Evolutionary conservation across 805 yeast genomes (phyloP).

Genomic region (Starmerella davenportii): DNA sequence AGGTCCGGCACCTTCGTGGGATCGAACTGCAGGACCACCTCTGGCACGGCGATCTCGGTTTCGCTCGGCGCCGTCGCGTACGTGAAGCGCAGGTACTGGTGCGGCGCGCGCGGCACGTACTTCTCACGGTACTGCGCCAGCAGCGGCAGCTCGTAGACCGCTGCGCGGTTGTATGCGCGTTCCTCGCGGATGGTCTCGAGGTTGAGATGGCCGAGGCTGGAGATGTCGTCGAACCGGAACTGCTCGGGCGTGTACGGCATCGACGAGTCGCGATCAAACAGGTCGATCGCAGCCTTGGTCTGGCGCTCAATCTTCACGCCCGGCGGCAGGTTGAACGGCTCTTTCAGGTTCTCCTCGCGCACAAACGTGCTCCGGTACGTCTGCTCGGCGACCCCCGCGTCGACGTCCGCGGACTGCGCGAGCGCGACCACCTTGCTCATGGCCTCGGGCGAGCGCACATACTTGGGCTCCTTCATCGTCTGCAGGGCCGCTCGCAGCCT

Average conservation of each 20-base stretch:
- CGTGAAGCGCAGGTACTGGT: slow-evolving; percentile 34
- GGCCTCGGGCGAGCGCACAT: slow-evolving; percentile 18
- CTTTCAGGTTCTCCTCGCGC: slow-evolving; percentile 9
- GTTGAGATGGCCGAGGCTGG: slow-evolving; percentile 52
- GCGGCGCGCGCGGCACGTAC: slow-evolving; percentile 32
- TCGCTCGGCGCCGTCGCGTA: slow-evolving; percentile 53
- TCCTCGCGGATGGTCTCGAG: slow-evolving; percentile 55
- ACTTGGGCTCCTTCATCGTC: slow-evolving; percentile 18
- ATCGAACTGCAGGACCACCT: slow-evolving; percentile 43
- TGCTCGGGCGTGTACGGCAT: slow-evolving; percentile 16
- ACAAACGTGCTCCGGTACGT: slow-evolving; percentile 15
- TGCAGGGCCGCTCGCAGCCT: slow-evolving; percentile 21
- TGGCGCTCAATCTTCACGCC: not conserved
- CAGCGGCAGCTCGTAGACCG: slow-evolving; percentile 84
- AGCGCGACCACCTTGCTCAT: slow-evolving; percentile 18
- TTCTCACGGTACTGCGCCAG: slow-evolving; percentile 57
- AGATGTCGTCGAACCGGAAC: slow-evolving; percentile 45
- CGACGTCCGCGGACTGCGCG: slow-evolving; percentile 20
- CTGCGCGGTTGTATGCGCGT: slow-evolving; percentile 59
- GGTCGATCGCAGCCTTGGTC: slow-evolving; percentile 14
- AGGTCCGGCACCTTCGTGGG: slow-evolving; percentile 19
- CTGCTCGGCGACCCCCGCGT: slow-evolving; percentile 15
- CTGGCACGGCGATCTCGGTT: slow-evolving; percentile 14
- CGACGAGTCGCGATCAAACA: slow-evolving; percentile 16
- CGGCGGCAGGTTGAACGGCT: slow-evolving; percentile 10